Base-by-base conservation (phyloP, 2,329 filamentous ascomycete genomes). In the Metarhizium rileyi region DNA sequence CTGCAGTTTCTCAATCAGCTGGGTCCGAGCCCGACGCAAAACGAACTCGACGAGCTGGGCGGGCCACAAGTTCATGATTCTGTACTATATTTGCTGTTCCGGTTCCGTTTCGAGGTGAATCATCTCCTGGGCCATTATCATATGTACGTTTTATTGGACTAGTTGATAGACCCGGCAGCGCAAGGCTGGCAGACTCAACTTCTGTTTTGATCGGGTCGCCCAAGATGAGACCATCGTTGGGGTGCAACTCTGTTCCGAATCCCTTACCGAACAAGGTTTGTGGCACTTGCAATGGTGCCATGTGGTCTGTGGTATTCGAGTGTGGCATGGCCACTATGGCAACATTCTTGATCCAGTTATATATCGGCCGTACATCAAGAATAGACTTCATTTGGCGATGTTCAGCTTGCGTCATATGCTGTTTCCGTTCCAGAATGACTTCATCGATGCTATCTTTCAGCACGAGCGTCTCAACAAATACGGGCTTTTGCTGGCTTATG, bases 381-480 rank as follows among this genome's bases (percentile, higher is more conserved):
- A 83, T 72, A 5, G 69, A 72, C 57, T 76, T 80, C 54, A 74
- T 73, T 48, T 70, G 71, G 44, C 72, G 70, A 53, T 81, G 77
- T 57, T 83, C 80, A 2, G 76, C 75, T 50, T 81, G 80, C 0
- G 84, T 87, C 87, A 95, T 91, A 30, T 81, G 74, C 55, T 81
- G 77, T 42, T 86, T 76, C 4, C 87, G 78, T 51, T 84, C 75
- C 5, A 94, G 72, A 59, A 97, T 91, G 16, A 84, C 79, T 63
- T 96, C 88, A 60, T 96, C 91, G 9, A 96, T 79, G 9, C 87
- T 94, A 50, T 81, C 82, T 48, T 78, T 78, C 5, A 96, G 70
- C 1, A 96, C 84, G 1, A 96, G 70, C 0, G 90, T 96, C 68
- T 96, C 89, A 0, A 95, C 90, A 8, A 80, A 81, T 0, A 96